Conservation (phyloP, 495 filamentous ascomycete genomes). For the Trichocladium uniseriatum region DNA sequence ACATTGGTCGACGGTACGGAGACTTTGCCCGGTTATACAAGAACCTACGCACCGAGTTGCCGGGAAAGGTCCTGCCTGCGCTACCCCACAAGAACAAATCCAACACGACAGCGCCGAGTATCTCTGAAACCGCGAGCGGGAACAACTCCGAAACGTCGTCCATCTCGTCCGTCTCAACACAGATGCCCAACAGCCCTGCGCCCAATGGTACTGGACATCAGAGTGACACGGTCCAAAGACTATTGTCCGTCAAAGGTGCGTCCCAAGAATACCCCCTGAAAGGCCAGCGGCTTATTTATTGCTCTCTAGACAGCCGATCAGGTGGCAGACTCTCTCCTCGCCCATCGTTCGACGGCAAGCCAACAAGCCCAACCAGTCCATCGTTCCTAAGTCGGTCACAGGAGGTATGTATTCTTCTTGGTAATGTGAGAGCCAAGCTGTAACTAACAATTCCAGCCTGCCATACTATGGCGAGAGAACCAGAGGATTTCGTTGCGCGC, state of each 20-base stretch:
- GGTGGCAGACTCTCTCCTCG: conserved; percentile 32
- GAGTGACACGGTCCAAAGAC: conserved; percentile 28
- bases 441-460: conserved; percentile 23
- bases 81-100: conserved; percentile 86
- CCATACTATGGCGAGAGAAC: conserved; percentile 73
- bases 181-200: conserved; percentile 14
- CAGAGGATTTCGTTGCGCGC: conserved; percentile 88
- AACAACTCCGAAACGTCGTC: conserved; percentile 63
- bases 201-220: conserved; percentile 11
- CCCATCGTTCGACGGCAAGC: conserved; percentile 27
- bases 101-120: conserved; percentile 50
- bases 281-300: background rate
- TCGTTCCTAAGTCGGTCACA: conserved; percentile 9
- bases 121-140: conserved; percentile 37
- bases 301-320: conserved; percentile 23
- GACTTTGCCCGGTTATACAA: conserved; percentile 77
- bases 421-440: background rate
- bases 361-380: conserved; percentile 10
- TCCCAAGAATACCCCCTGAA: background rate
- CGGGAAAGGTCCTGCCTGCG: conserved; percentile 80
- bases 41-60: conserved; percentile 70
- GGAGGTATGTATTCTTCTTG: conserved; percentile 15
- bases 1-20: conserved; percentile 77
- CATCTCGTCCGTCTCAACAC: conserved; percentile 67
- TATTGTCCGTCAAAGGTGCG: conserved; percentile 35